Evolutionary conservation across 2,329 filamentous ascomycete genomes (phyloP).

Genomic region (Paraconiothyrium brasiliense): DNA sequence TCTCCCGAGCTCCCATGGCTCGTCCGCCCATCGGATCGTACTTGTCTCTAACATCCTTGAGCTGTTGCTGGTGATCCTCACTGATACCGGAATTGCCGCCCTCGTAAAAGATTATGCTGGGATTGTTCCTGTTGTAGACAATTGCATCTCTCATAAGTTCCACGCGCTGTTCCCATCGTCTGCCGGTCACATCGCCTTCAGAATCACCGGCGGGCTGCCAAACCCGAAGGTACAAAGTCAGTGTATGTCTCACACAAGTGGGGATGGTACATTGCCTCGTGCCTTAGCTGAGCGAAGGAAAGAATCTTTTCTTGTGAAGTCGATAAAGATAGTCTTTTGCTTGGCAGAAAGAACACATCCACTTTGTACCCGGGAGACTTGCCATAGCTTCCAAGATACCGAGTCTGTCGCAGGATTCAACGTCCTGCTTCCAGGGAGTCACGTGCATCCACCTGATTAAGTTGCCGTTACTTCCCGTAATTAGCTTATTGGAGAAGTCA

Average conservation of each 20-base stretch:
- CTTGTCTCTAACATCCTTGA: not conserved
- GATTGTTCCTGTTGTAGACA: conserved; percentile 1
- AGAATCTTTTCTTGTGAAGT: too few relatives aligned
- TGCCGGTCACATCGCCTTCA: not conserved
- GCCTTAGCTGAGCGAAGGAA: too few relatives aligned
- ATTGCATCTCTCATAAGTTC: conserved; percentile 1
- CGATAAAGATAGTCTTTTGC: too few relatives aligned
- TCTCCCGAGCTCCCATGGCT: not conserved
- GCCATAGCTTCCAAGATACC: not conserved
- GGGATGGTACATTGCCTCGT: too few relatives aligned
- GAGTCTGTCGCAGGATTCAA: not conserved
- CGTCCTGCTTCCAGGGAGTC: conserved; percentile 1
- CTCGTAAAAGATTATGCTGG: conserved; percentile 3
- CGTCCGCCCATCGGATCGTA: not conserved
- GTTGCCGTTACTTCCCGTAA: not conserved
- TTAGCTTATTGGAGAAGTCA: not conserved
- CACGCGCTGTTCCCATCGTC: conserved; percentile 1
- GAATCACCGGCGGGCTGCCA: not conserved
- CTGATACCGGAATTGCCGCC: not conserved
- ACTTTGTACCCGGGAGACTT: too few relatives aligned
- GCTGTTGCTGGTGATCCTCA: not conserved
- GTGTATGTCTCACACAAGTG: too few relatives aligned
- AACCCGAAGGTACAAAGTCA: too few relatives aligned
- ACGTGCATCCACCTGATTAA: conserved; percentile 4
- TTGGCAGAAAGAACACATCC: too few relatives aligned